These are phyloP conservation scores for Cyclanthera cordifolia DNA, from an alignment of 306 rosid species.

Conservation along the genomic window DNA sequence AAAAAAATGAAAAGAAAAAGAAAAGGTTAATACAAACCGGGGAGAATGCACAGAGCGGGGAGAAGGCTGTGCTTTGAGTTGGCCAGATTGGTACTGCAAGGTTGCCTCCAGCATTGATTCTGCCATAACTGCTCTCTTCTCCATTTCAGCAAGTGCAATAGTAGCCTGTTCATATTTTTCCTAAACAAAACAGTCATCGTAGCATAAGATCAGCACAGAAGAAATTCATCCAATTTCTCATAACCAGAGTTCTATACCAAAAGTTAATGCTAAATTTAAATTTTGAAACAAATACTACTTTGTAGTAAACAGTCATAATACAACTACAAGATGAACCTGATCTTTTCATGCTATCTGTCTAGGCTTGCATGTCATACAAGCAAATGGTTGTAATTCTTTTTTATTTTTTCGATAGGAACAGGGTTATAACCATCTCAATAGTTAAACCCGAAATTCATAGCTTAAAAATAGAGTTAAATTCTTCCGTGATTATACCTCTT, in stretches of 20 bases:
- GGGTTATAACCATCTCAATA: neutral
- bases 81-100: conserved; percentile 93
- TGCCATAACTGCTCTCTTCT: conserved; percentile 97
- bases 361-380: neutral
- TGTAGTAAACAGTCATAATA: neutral
- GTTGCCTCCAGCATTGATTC: conserved; percentile 98
- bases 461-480: neutral
- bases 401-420: too few species aligned
- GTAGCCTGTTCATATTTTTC: conserved; percentile 91
- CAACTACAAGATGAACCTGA: neutral
- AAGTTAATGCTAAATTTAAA: neutral
- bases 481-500: conserved; percentile 1
- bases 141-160: conserved; percentile 72
- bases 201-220: neutral
- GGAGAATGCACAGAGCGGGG: conserved; percentile 72
- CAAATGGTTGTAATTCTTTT: neutral
- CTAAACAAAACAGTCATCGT: conserved; percentile 26
- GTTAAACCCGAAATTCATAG: neutral
- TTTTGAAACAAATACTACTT: neutral
- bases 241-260: neutral
- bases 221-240: neutral
- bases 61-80: conserved; percentile 70
- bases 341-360: neutral
- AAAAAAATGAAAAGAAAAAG: neutral
- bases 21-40: conserved; percentile 33